phyloP scores from a whole-genome alignment of 2,329 filamentous ascomycete genomes.

The Pyrenochaeta sp. region DNA sequence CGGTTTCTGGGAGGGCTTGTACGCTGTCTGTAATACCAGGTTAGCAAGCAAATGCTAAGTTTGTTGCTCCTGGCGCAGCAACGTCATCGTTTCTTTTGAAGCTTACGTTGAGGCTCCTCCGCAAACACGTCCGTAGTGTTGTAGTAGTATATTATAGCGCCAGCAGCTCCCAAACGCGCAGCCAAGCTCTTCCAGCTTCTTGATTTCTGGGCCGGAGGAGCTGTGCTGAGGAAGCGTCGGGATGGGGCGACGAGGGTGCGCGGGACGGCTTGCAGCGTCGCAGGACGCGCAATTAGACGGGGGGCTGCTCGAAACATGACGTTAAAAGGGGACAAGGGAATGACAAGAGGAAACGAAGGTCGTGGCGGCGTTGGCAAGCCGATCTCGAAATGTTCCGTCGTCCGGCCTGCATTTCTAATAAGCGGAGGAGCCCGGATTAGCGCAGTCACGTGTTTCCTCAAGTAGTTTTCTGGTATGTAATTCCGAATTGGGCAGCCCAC shows the following conservation, averaged over 20 bases:
- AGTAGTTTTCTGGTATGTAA: too few relatives aligned
- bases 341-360: constrained; percentile 25
- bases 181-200: constrained; percentile 82
- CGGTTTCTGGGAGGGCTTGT: constrained; percentile 49
- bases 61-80: too few relatives aligned
- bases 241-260: constrained; percentile 48
- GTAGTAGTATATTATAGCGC: constrained; percentile 87
- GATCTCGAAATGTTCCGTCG: constrained; percentile 26
- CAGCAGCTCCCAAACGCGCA: constrained; percentile 77
- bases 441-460: constrained; percentile 17
- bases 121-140: constrained; percentile 89
- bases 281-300: constrained; percentile 50
- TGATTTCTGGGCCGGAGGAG: constrained; percentile 68
- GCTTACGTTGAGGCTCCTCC: constrained; percentile 77
- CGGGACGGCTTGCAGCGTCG: constrained; percentile 39
- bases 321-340: constrained; percentile 23
- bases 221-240: constrained; percentile 64
- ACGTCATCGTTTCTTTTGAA: constrained; percentile 1
- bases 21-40: constrained; percentile 22
- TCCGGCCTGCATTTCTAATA: constrained; percentile 34
- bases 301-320: constrained; percentile 62
- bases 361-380: constrained; percentile 21
- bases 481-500: too few relatives aligned
- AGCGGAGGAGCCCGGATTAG: constrained; percentile 21
- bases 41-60: constrained; percentile 22